A percentile compares a stretch with the other conserved stretches of the same genome.
Evolutionary conservation across 768 basidiomycete genomes (phyloP).

Genomic region (Mycena polygramma): DNA sequence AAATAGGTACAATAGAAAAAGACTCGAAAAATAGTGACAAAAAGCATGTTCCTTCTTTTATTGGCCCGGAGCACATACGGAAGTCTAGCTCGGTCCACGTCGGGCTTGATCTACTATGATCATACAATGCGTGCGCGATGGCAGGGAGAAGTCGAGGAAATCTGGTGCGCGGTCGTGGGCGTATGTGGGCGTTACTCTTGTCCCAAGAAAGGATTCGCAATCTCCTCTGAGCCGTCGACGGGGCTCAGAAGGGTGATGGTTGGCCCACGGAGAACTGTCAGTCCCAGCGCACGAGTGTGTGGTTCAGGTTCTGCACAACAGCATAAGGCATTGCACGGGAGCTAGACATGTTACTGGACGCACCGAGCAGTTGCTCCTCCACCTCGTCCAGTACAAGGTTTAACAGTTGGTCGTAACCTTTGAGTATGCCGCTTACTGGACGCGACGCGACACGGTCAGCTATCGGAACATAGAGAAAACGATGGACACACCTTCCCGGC

Average conservation of each 20-base stretch:
- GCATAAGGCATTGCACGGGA: constrained; percentile 28
- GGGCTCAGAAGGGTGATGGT: constrained; percentile 95
- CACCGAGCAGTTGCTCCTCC: constrained; percentile 83
- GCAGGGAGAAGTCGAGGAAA: neutral
- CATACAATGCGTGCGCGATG: neutral
- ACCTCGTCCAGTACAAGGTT: constrained; percentile 98
- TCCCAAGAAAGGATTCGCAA: constrained; percentile 87
- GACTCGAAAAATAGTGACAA: constrained; percentile 50
- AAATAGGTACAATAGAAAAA: constrained; percentile 79
- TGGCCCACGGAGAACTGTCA: constrained; percentile 93
- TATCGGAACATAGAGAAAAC: neutral
- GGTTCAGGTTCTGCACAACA: constrained; percentile 69
- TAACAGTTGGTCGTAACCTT: constrained; percentile 96
- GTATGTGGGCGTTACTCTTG: constrained; percentile 63
- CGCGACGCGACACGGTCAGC: constrained; percentile 32
- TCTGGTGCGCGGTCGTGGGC: neutral
- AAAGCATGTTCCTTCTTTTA: constrained; percentile 41
- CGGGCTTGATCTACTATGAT: neutral
- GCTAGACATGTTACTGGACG: constrained; percentile 39
- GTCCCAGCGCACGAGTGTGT: constrained; percentile 76
- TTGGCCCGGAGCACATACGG: constrained; percentile 1
- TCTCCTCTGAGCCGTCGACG: constrained; percentile 95
- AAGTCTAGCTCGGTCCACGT: neutral
- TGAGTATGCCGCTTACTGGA: constrained; percentile 90
- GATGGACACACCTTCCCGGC: constrained; percentile 84